Conservation (phyloP, 805 yeast genomes). For the Cyberlindnera petersonii region DNA sequence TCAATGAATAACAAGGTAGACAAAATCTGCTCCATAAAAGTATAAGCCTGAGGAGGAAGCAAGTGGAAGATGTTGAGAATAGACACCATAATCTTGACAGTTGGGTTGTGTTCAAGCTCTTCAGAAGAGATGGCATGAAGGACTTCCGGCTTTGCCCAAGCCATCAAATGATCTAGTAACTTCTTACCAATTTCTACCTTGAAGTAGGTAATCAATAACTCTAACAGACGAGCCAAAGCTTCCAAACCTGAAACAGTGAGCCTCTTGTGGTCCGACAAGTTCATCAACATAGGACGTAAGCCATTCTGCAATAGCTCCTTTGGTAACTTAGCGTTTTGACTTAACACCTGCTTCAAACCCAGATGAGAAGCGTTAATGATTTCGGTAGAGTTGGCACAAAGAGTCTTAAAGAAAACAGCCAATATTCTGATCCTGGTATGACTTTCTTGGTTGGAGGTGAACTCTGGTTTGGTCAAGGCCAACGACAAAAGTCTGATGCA, state of each 20-base stretch:
- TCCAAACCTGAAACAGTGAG: constrained; percentile 86
- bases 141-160: constrained; percentile 88
- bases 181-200: constrained; percentile 96
- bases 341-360: constrained; percentile 77
- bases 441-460: constrained; percentile 67
- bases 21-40: constrained; percentile 85
- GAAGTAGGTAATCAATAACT: constrained; percentile 84
- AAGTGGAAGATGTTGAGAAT: constrained; percentile 88
- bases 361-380: constrained; percentile 92
- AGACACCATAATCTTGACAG: constrained; percentile 83
- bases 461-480: constrained; percentile 82
- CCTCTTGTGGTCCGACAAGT: constrained; percentile 88
- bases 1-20: constrained; percentile 74
- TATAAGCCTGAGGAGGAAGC: constrained; percentile 87
- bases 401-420: constrained; percentile 91
- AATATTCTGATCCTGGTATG: constrained; percentile 80
- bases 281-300: constrained; percentile 91
- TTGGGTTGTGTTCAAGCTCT: constrained; percentile 74
- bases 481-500: constrained; percentile 80
- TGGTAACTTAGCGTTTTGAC: constrained; percentile 85
- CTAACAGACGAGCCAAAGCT: constrained; percentile 82
- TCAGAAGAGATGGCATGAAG: constrained; percentile 73
- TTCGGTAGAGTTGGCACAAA: constrained; percentile 77
- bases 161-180: constrained; percentile 85
- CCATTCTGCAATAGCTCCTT: constrained; percentile 95